Evolutionary conservation across 2,329 filamentous ascomycete genomes (phyloP).

Genomic region (Trichoderma sp.): DNA sequence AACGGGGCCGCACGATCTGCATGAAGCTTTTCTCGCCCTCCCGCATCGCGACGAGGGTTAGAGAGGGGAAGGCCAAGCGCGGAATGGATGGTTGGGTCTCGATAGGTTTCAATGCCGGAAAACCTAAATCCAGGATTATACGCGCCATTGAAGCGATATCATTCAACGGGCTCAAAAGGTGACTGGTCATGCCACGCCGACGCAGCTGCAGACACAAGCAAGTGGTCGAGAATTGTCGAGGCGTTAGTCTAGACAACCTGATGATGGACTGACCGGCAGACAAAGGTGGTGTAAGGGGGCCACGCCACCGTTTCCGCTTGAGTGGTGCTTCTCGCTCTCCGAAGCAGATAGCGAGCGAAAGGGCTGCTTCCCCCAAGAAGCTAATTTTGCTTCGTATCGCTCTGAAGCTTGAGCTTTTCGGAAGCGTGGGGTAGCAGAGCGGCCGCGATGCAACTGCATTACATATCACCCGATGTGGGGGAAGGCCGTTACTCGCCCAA

Average conservation of each 20-base stretch:
- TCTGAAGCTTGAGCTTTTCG: background rate
- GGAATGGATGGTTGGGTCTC: background rate
- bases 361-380: background rate
- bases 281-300: background rate
- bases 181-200: background rate
- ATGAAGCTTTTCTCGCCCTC: background rate
- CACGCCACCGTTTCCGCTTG: background rate
- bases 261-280: constrained; percentile 1
- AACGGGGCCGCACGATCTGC: background rate
- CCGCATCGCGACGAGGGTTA: background rate
- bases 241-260: constrained; percentile 5
- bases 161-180: background rate
- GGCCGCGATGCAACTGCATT: background rate
- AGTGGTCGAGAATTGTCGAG: background rate
- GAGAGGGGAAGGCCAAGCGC: background rate
- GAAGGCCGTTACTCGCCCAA: background rate
- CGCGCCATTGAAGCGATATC: background rate
- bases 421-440: constrained; percentile 7
- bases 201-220: background rate
- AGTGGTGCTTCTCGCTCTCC: background rate
- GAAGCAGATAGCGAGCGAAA: background rate
- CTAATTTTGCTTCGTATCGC: background rate
- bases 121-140: background rate
- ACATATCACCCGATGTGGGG: constrained; percentile 10
- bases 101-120: background rate